Conservation (phyloP, 179 eudicot genomes). For the Beta macrorhiza region DNA sequence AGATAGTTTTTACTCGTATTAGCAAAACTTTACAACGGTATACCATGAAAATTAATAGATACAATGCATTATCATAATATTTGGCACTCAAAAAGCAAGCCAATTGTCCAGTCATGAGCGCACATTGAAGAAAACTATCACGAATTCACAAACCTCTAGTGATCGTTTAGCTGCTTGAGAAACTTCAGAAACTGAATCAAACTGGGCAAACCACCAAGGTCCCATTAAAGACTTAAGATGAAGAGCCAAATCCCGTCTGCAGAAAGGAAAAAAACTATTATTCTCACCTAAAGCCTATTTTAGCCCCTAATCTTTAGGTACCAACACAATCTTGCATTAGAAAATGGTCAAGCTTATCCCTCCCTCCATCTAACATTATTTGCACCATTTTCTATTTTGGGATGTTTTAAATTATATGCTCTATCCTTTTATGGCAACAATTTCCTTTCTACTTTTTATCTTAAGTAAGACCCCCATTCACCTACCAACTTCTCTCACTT, state of each 20-base stretch:
- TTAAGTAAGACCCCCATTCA: too few species aligned
- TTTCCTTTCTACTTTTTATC: too few species aligned
- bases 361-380: too few species aligned
- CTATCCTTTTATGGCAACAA: too few species aligned
- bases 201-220: conserved; percentile 99
- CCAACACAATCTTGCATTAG: conserved; percentile 8
- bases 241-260: conserved; percentile 90
- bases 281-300: conserved; percentile 2
- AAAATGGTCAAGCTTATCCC: background rate
- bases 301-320: background rate
- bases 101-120: background rate
- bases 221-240: conserved; percentile 91
- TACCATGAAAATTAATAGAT: background rate
- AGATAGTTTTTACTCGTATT: background rate
- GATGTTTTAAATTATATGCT: too few species aligned
- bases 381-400: too few species aligned
- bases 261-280: conserved; percentile 18
- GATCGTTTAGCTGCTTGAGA: conserved; percentile 86
- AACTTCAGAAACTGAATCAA: conserved; percentile 89
- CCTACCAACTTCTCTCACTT: too few species aligned
- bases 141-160: conserved; percentile 68
- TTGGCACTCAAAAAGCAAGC: conserved; percentile 2
- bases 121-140: background rate
- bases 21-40: background rate
- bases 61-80: background rate